Evolutionary conservation across 2,329 filamentous ascomycete genomes (phyloP).

Genomic region (Colletotrichum spinosum): DNA sequence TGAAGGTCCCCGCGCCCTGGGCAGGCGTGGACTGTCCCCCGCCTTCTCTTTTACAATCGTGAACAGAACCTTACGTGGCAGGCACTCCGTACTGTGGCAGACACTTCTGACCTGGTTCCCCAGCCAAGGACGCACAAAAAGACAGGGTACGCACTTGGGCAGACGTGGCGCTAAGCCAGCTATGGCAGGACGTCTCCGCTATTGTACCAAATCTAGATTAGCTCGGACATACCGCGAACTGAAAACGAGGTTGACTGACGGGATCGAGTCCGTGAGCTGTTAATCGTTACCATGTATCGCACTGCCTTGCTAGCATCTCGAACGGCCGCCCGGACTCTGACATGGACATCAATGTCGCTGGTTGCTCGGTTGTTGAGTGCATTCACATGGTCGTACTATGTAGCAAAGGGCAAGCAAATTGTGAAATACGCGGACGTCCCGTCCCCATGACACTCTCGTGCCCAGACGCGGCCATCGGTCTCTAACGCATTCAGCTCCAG

Average conservation of each 20-base stretch:
- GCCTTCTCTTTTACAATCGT: no score
- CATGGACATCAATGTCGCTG: background rate
- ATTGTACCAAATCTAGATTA: slow-evolving; percentile 9
- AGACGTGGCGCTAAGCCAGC: background rate
- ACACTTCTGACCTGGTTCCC: slow-evolving; percentile 15
- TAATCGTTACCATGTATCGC: no score
- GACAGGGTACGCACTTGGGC: slow-evolving; percentile 5
- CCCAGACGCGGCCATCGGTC: no score
- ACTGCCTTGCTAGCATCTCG: no score
- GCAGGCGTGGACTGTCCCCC: no score
- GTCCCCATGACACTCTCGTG: no score
- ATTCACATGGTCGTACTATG: background rate
- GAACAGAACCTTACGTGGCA: no score
- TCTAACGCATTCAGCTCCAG: no score
- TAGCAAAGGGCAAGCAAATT: no score
- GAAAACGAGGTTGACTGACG: slow-evolving; percentile 27
- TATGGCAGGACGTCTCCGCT: background rate
- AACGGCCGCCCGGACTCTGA: slow-evolving; percentile 16
- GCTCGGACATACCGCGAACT: background rate
- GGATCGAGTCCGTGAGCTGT: background rate
- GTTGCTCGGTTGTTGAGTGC: background rate
- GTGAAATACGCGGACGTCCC: no score
- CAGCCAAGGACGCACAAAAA: slow-evolving; percentile 3
- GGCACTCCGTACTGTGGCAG: no score
- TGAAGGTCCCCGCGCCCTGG: no score